Percentiles rank a stretch among this genome's conserved stretches.
Evolutionary conservation across 2,329 filamentous ascomycete genomes (phyloP).

Genomic region (Neurospora sp.): DNA sequence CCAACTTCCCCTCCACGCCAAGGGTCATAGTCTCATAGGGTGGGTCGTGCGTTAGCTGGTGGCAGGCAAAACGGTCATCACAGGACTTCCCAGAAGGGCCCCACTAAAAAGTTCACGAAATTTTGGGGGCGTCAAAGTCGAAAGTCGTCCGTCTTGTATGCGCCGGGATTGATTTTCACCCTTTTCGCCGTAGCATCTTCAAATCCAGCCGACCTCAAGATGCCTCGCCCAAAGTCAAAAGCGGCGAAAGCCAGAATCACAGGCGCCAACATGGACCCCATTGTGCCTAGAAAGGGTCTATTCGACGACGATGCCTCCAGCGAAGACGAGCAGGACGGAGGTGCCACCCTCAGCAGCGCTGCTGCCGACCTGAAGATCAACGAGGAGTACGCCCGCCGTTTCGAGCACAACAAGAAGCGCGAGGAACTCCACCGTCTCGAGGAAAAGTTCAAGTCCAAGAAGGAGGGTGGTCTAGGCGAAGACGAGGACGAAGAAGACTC

Average conservation of each 20-base stretch:
- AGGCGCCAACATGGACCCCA: constrained; percentile 3
- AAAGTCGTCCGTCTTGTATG: neutral
- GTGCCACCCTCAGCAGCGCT: constrained; percentile 23
- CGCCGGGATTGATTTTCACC: neutral
- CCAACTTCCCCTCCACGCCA: neutral
- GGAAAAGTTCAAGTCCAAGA: constrained; percentile 60
- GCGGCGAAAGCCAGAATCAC: neutral
- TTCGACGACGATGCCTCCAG: constrained; percentile 42
- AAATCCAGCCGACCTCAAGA: neutral
- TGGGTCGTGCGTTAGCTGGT: neutral
- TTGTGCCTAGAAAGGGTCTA: constrained; percentile 34
- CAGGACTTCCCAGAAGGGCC: constrained; percentile 5
- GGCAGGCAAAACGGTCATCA: neutral
- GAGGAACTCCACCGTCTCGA: constrained; percentile 81
- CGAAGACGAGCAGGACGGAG: constrained; percentile 31
- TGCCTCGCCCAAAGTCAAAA: constrained; percentile 5
- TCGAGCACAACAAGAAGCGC: constrained; percentile 95
- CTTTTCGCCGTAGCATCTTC: neutral
- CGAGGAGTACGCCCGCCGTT: constrained; percentile 75
- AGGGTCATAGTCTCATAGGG: neutral
- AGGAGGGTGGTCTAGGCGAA: constrained; percentile 35
- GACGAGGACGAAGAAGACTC: constrained; percentile 49
- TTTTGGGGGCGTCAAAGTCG: neutral
- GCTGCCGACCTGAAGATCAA: constrained; percentile 63
- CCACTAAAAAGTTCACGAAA: constrained; percentile 22